Evolutionary conservation across 306 rosid species (phyloP).

Genomic region (Gillenia trifoliata): DNA sequence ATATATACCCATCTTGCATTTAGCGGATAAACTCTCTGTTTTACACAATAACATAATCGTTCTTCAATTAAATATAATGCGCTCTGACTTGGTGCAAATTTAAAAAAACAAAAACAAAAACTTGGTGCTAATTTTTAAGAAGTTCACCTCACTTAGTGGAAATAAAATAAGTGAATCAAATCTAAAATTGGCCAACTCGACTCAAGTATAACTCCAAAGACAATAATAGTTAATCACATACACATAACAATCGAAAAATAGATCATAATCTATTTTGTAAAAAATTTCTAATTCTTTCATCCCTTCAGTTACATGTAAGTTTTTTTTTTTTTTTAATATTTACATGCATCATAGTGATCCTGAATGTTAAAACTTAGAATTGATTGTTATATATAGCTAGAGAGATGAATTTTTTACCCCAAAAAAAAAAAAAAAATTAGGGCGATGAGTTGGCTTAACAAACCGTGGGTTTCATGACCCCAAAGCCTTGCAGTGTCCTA

Average conservation of each 20-base stretch:
- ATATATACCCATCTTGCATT: not conserved
- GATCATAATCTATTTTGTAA: not conserved
- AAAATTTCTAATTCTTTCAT: too few species aligned
- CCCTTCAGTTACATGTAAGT: not conserved
- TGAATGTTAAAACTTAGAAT: not conserved
- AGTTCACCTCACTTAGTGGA: not conserved
- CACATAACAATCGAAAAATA: not conserved
- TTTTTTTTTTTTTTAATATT: too few species aligned
- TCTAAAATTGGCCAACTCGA: not conserved
- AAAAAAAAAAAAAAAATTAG: too few species aligned
- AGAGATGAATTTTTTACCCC: too few species aligned
- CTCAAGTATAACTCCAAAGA: not conserved
- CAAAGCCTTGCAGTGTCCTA: conserved; percentile 16
- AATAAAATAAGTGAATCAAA: too few species aligned
- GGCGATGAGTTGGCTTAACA: conserved; percentile 1
- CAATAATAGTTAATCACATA: too few species aligned
- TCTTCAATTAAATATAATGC: too few species aligned
- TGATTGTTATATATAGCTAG: not conserved
- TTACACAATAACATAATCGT: not conserved
- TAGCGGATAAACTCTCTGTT: too few species aligned
- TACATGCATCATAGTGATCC: not conserved
- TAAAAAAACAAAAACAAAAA: too few species aligned
- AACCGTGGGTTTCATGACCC: not conserved
- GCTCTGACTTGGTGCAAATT: not conserved
- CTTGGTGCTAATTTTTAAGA: not conserved